Percentiles rank a stretch among this genome's conserved stretches.
Conservation (phyloP, 768 basidiomycete genomes). For the Serendipita vermifera region DNA sequence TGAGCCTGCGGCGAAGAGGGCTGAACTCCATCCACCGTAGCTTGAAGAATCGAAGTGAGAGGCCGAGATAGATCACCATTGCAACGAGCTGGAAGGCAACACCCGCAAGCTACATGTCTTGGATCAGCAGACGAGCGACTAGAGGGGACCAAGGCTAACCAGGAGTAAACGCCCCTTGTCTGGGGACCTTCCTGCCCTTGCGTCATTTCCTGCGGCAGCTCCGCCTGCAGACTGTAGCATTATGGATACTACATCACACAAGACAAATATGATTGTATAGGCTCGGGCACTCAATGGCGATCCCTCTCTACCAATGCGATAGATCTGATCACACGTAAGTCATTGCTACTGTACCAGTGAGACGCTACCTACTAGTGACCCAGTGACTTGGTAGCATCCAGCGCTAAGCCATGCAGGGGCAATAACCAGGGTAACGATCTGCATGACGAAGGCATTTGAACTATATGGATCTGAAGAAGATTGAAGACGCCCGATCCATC, state of each 20-base stretch:
- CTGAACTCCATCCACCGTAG: not conserved
- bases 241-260: not conserved
- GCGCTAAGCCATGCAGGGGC: constrained; percentile 7
- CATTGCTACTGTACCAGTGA: no score
- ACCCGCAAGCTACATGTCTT: not conserved
- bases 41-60: not conserved
- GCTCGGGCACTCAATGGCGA: not conserved
- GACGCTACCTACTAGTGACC: not conserved
- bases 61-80: not conserved
- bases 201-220: constrained; percentile 3
- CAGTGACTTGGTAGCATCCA: constrained; percentile 1
- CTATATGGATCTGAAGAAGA: not conserved
- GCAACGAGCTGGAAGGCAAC: not conserved
- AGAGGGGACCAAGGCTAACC: not conserved
- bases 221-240: not conserved
- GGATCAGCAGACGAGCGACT: not conserved
- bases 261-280: not conserved
- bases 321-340: no score
- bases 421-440: constrained; percentile 2
- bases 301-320: not conserved
- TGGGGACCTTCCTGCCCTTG: not conserved
- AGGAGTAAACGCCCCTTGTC: not conserved
- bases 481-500: constrained; percentile 2
- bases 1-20: not conserved
- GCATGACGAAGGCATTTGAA: not conserved